A percentile compares a stretch with the other conserved stretches of the same genome.
Evolutionary conservation across 2,329 filamentous ascomycete genomes (phyloP).

Genomic region (Venturia carpophila): DNA sequence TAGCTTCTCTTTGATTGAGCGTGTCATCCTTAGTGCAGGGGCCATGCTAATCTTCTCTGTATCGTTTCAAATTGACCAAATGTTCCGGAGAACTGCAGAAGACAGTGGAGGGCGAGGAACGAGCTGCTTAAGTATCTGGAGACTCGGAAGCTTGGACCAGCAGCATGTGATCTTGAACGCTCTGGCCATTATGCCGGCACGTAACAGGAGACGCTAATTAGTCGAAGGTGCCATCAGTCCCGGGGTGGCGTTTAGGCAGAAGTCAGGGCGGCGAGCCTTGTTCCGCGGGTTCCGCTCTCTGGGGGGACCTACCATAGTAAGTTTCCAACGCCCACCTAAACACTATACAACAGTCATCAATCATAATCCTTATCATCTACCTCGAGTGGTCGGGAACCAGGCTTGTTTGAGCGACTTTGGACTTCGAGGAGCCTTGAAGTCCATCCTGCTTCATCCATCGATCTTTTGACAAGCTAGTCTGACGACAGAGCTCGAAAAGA

Average conservation of each 20-base stretch:
- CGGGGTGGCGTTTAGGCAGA: not conserved
- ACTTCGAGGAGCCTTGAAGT: no score
- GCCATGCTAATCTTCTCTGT: slow-evolving; percentile 43
- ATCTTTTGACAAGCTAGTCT: no score
- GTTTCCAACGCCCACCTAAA: no score
- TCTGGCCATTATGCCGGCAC: not conserved
- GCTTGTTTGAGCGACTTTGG: no score
- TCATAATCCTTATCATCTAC: no score
- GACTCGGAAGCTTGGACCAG: not conserved
- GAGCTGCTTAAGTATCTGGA: not conserved
- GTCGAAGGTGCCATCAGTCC: not conserved
- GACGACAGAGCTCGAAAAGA: no score
- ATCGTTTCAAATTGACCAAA: slow-evolving; percentile 15
- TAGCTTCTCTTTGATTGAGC: slow-evolving; percentile 65
- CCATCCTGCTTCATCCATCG: no score
- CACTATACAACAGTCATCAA: no score
- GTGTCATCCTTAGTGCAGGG: slow-evolving; percentile 90
- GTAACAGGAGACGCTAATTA: not conserved
- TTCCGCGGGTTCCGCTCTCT: no score
- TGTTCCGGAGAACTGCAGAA: not conserved
- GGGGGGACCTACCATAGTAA: no score
- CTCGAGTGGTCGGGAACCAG: no score
- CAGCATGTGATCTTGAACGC: not conserved
- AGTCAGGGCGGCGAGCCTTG: not conserved
- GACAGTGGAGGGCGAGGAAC: not conserved